A percentile compares a stretch with the other conserved stretches of the same genome.
These are phyloP conservation scores for Coelastrella sp. DNA, from an alignment of 139 green algal species.

Conservation along the genomic window DNA sequence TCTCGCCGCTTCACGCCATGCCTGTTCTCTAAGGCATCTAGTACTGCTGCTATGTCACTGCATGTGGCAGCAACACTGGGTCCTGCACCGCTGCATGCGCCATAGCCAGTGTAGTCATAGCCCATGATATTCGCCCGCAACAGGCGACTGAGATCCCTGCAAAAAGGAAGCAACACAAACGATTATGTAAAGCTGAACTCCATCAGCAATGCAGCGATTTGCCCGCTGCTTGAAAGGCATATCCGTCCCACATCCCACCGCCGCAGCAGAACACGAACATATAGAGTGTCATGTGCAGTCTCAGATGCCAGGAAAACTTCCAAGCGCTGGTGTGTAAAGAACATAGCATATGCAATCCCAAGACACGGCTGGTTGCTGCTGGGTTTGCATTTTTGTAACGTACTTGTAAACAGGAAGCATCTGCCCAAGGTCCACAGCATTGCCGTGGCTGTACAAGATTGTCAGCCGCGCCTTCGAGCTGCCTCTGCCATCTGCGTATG, in stretches of 20 bases:
- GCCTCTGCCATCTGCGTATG: conserved; percentile 45
- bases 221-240: no score
- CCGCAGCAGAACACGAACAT: no score
- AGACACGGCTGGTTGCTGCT: neutral
- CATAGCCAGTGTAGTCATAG: conserved; percentile 91
- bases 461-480: conserved; percentile 54
- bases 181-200: neutral
- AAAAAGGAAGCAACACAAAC: neutral
- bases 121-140: conserved; percentile 84
- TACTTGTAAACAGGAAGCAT: conserved; percentile 88
- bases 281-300: no score
- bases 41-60: conserved; percentile 53
- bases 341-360: no score
- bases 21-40: conserved; percentile 45
- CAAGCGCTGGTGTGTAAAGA: no score
- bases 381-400: neutral
- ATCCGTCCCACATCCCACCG: no score
- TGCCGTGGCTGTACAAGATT: conserved; percentile 93
- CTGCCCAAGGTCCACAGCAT: conserved; percentile 93
- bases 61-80: conserved; percentile 56
- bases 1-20: conserved; percentile 48
- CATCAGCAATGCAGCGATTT: no score
- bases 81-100: conserved; percentile 36
- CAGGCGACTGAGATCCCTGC: conserved; percentile 71
- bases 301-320: no score